phyloP scores from a whole-genome alignment of 192 early-diverging fungal species.

The Linnemannia hyalina region DNA sequence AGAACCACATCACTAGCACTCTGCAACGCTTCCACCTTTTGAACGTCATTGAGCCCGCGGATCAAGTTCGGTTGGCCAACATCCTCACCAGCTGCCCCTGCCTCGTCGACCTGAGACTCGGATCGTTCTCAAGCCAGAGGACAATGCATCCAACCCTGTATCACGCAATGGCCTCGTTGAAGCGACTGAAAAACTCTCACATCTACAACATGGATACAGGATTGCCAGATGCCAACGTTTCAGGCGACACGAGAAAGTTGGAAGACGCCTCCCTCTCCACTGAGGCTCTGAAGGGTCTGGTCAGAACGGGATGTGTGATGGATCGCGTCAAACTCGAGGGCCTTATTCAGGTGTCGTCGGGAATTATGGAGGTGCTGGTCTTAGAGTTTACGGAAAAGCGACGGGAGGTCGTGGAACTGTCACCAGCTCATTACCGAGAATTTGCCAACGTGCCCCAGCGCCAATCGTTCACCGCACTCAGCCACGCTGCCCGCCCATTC shows the following conservation, averaged over 20 bases:
- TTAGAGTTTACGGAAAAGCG: not conserved
- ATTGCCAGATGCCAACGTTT: not conserved
- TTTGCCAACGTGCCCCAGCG: not conserved
- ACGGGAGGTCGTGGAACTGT: not conserved
- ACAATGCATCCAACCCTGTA: not conserved
- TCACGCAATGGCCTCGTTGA: not conserved
- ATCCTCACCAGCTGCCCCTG: not conserved
- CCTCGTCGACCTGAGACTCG: not conserved
- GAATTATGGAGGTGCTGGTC: not conserved
- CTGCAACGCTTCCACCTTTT: not conserved
- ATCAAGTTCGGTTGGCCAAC: not conserved
- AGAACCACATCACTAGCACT: not conserved
- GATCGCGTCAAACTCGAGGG: not conserved
- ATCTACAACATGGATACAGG: not conserved
- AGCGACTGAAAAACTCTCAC: not conserved
- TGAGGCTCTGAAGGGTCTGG: not conserved
- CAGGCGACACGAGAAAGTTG: not conserved
- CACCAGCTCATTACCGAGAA: not conserved
- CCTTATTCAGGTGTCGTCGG: not conserved
- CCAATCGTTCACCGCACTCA: not conserved
- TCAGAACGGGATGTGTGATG: not conserved
- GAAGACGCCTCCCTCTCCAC: not conserved
- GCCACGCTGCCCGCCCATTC: not conserved
- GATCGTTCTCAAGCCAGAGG: not conserved
- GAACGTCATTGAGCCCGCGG: not conserved